phyloP scores from a whole-genome alignment of 805 yeast genomes.

The Wickerhamomyces strasburgensis region DNA sequence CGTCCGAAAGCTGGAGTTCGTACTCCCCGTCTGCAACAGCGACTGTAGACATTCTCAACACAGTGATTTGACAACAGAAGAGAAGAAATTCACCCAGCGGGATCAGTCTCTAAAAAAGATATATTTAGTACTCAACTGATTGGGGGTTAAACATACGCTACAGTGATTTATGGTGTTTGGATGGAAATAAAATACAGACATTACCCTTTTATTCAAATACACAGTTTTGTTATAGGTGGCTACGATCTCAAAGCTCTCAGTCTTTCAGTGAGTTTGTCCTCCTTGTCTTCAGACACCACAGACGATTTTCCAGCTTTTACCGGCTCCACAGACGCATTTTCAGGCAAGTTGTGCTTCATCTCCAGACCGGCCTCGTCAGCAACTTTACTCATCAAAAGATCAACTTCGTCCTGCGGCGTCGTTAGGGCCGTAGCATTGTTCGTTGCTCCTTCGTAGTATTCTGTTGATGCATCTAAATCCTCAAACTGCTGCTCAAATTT shows the following conservation, averaged over 20 bases:
- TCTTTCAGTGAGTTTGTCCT: conserved; percentile 83
- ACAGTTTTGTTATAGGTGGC: no score
- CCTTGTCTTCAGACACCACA: conserved; percentile 60
- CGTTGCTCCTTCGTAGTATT: conserved; percentile 89
- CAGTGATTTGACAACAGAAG: no score
- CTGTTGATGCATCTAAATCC: conserved; percentile 89
- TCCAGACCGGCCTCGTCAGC: conserved; percentile 98
- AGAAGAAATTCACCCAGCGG: no score
- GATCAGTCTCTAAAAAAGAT: no score
- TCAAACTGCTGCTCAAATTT: conserved; percentile 95
- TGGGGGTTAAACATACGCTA: no score
- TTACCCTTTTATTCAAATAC: no score
- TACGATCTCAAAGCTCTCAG: conserved; percentile 71
- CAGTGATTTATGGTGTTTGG: not conserved
- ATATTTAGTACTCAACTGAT: no score
- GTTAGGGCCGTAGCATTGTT: conserved; percentile 80
- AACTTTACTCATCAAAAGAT: conserved; percentile 79
- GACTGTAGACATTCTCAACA: conserved; percentile 1
- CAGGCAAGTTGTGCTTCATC: conserved; percentile 71
- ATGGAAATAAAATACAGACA: no score
- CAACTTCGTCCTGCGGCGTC: conserved; percentile 95
- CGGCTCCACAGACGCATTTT: conserved; percentile 49
- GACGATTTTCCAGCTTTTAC: conserved; percentile 35
- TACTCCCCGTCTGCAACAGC: conserved; percentile 24
- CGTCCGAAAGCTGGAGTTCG: conserved; percentile 18